phyloP scores from a whole-genome alignment of 768 basidiomycete genomes.

The Tubosaeta brunneosetosa region DNA sequence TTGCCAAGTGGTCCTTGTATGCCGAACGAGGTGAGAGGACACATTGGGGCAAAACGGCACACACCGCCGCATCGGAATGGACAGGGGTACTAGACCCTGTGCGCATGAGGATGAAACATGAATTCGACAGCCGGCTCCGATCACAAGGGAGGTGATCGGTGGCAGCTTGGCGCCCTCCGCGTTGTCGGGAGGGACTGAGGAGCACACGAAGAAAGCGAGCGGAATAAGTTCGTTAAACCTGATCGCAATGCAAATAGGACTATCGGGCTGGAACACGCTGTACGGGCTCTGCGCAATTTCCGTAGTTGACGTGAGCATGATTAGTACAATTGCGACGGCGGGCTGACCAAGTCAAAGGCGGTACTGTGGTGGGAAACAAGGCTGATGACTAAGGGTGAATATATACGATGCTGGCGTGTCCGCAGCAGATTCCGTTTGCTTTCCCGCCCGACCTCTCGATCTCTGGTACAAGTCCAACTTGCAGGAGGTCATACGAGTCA shows the following conservation, averaged over 20 bases:
- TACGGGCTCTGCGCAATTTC: slow-evolving; percentile 12
- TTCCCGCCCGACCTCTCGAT: slow-evolving; percentile 6
- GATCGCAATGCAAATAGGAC: slow-evolving; percentile 1
- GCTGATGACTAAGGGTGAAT: slow-evolving; percentile 33
- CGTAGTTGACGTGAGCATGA: slow-evolving; percentile 21
- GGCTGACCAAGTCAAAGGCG: slow-evolving; percentile 19
- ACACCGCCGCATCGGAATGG: not conserved
- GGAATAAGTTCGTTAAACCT: not conserved
- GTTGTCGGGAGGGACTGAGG: slow-evolving; percentile 8
- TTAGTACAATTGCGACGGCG: slow-evolving; percentile 9
- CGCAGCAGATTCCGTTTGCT: slow-evolving; percentile 23
- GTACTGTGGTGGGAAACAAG: slow-evolving; percentile 28
- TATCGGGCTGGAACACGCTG: slow-evolving; percentile 2
- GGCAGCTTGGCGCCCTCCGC: slow-evolving; percentile 20
- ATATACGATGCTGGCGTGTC: slow-evolving; percentile 34
- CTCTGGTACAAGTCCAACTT: not conserved
- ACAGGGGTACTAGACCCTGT: not conserved
- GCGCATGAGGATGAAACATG: slow-evolving; percentile 6
- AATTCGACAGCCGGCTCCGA: slow-evolving; percentile 14
- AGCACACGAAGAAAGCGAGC: slow-evolving; percentile 1
- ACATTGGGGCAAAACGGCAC: not conserved
- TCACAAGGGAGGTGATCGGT: slow-evolving; percentile 25
- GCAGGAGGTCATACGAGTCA: slow-evolving; percentile 10
- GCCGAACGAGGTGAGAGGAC: not conserved
- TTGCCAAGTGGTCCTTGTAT: not conserved